Conservation (phyloP, 148 eudicot species). For the Diospyros lotus region DNA sequence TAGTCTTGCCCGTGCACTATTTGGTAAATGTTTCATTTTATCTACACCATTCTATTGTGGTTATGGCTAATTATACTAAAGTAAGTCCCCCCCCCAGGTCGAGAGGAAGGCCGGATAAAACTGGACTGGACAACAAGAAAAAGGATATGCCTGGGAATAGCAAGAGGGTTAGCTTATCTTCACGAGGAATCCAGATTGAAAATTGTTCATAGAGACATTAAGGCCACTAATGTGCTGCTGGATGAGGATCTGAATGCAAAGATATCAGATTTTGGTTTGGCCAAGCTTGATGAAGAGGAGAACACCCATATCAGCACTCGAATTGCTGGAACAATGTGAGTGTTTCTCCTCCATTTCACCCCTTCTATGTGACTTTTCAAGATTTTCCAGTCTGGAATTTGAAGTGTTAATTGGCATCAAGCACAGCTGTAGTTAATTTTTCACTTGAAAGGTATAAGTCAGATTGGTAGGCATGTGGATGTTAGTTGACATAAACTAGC, state of each 20-base stretch:
- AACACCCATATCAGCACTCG: conserved; percentile 26
- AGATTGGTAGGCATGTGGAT: too few species aligned
- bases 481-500: not conserved
- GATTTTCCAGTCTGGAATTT: not conserved
- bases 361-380: not conserved
- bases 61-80: not conserved
- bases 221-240: conserved; percentile 21
- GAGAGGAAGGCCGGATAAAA: not conserved
- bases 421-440: not conserved
- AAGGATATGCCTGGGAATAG: conserved; percentile 13
- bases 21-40: conserved; percentile 6
- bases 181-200: conserved; percentile 18
- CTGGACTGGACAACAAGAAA: conserved; percentile 14
- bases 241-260: conserved; percentile 15
- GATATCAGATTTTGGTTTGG: conserved; percentile 21
- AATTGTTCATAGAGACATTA: conserved; percentile 21
- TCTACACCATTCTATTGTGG: not conserved
- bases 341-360: not conserved
- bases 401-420: not conserved
- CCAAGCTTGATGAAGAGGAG: conserved; percentile 21
- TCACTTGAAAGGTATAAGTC: not conserved
- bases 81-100: conserved; percentile 7
- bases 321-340: conserved; percentile 46
- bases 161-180: conserved; percentile 19
- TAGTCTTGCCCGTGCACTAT: conserved; percentile 17